Evolutionary conservation across 345 rosid species (phyloP).

Genomic region (Rhodamnia argentea): DNA sequence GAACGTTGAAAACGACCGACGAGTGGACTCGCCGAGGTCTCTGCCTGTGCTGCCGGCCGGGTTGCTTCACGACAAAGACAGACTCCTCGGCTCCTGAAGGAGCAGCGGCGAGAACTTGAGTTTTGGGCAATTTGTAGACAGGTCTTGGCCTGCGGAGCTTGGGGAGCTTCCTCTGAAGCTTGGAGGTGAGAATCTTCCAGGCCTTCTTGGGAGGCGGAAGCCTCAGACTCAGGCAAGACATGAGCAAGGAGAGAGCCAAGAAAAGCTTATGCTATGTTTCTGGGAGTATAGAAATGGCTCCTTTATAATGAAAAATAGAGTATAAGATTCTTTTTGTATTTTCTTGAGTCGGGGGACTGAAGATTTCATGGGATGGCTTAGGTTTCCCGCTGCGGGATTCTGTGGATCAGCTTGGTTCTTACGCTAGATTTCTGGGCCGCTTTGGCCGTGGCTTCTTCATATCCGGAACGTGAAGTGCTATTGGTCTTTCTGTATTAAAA

Average conservation of each 20-base stretch:
- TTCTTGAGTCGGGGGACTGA: background rate
- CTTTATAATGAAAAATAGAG: background rate
- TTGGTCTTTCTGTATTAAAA: background rate
- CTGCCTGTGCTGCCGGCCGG: background rate
- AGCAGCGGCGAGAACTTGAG: background rate
- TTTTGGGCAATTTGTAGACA: constrained; percentile 2
- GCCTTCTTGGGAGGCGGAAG: constrained; percentile 54
- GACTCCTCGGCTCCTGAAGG: background rate
- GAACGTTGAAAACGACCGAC: background rate
- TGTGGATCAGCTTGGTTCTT: constrained; percentile 20
- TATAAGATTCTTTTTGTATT: background rate
- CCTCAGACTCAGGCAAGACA: constrained; percentile 48
- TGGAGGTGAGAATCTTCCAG: constrained; percentile 62
- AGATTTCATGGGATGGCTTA: background rate
- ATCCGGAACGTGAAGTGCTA: background rate
- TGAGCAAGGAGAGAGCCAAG: background rate
- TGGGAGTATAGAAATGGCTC: background rate
- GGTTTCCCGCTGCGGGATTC: constrained; percentile 3
- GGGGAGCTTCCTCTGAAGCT: constrained; percentile 31
- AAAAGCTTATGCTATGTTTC: background rate
- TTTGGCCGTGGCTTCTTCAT: background rate
- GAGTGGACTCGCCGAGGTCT: background rate
- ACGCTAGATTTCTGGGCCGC: constrained; percentile 13
- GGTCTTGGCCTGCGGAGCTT: constrained; percentile 31
- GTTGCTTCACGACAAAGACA: background rate